Conservation (phyloP, 1,284 basidiomycete genomes). For the Ustilago esculenta region DNA sequence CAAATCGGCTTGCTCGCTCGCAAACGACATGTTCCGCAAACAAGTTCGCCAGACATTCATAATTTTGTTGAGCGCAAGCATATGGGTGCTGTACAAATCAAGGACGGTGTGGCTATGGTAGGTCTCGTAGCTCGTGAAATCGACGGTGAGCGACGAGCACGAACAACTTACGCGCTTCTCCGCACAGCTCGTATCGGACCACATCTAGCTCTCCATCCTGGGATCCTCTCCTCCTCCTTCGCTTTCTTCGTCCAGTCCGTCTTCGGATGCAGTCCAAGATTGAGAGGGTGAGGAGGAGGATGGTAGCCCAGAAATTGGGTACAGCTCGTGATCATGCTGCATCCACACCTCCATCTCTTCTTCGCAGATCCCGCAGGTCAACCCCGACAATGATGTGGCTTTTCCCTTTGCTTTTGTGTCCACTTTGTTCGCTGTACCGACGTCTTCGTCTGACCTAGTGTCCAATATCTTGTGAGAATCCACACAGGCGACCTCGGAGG, state of each 20-base stretch:
- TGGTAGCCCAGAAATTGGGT: conserved; percentile 43
- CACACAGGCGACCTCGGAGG: too few relatives aligned
- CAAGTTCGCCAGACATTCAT: too few relatives aligned
- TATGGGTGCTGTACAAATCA: background rate
- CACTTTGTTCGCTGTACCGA: too few relatives aligned
- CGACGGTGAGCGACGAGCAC: conserved; percentile 23
- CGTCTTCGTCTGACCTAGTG: too few relatives aligned
- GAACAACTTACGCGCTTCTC: conserved; percentile 15
- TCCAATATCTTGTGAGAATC: too few relatives aligned
- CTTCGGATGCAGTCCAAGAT: background rate
- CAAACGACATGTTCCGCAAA: too few relatives aligned
- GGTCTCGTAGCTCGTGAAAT: conserved; percentile 20
- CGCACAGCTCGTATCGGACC: conserved; percentile 17
- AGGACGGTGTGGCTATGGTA: background rate
- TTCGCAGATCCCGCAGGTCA: conserved; percentile 34
- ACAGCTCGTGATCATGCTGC: conserved; percentile 59
- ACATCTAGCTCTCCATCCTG: background rate
- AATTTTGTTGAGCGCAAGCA: too few relatives aligned
- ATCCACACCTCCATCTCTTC: conserved; percentile 49
- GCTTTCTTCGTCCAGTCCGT: too few relatives aligned
- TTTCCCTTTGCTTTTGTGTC: conserved; percentile 1
- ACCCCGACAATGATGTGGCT: background rate
- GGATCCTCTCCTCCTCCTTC: background rate
- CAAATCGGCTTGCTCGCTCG: too few relatives aligned
- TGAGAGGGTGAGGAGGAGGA: background rate